Evolutionary conservation across 495 filamentous ascomycete genomes (phyloP).

Genomic region (Xylaria palmicola): DNA sequence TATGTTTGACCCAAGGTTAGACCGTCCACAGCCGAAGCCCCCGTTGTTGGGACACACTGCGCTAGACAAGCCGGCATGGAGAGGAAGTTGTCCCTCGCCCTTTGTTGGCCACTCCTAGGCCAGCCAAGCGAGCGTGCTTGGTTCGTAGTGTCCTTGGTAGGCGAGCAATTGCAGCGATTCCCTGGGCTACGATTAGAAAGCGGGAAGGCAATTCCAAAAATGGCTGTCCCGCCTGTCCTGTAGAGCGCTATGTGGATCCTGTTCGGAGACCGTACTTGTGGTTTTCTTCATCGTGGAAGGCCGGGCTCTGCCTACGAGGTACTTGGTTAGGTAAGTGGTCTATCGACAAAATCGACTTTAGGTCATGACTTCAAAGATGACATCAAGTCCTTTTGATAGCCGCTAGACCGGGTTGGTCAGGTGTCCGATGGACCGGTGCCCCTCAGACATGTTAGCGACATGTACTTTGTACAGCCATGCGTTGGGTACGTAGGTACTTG

Average conservation of each 20-base stretch:
- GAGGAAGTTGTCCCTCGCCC: neutral
- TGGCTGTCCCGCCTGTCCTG: neutral
- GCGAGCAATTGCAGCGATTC: slow-evolving; percentile 12
- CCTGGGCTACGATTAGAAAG: slow-evolving; percentile 2
- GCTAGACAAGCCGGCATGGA: neutral
- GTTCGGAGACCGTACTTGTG: neutral
- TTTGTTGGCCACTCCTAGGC: neutral
- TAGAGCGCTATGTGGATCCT: slow-evolving; percentile 4
- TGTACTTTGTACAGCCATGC: too few relatives aligned
- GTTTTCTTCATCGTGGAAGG: too few relatives aligned
- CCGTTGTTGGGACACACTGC: neutral
- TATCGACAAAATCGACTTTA: neutral
- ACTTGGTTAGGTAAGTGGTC: neutral
- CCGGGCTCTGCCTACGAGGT: too few relatives aligned
- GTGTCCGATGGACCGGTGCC: neutral
- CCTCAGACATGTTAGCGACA: neutral
- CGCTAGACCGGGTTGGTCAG: slow-evolving; percentile 2
- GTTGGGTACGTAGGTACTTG: too few relatives aligned
- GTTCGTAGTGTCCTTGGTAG: neutral
- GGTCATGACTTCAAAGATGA: neutral
- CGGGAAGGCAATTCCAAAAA: slow-evolving; percentile 9
- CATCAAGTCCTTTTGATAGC: slow-evolving; percentile 1
- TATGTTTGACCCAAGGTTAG: neutral
- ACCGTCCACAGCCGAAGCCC: neutral
- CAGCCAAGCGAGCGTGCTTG: neutral